Conservation (phyloP, 1,139 yeast species). For the Pneumocystis canis region DNA sequence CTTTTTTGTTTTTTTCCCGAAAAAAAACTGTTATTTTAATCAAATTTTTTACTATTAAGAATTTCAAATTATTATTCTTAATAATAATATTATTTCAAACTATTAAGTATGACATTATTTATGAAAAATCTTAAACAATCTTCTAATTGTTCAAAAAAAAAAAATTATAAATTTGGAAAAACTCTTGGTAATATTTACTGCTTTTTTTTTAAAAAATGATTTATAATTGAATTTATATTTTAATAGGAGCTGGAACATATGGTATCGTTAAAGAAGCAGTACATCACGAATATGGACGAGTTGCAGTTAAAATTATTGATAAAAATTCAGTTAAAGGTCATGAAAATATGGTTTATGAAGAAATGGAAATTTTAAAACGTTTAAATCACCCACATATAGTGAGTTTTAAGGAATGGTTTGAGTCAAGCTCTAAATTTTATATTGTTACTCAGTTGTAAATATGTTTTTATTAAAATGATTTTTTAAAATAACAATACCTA, state of each 20-base stretch:
- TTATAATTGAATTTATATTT: neutral
- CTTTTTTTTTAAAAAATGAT: neutral
- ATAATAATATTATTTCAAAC: no score
- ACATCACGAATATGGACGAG: constrained; percentile 47
- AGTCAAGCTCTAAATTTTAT: constrained; percentile 61
- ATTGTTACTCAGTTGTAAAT: constrained; percentile 40
- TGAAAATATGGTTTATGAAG: constrained; percentile 58
- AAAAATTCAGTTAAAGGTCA: constrained; percentile 70
- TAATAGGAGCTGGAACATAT: constrained; percentile 44
- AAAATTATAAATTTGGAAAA: constrained; percentile 51
- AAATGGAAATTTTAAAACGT: constrained; percentile 49
- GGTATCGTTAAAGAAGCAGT: constrained; percentile 77
- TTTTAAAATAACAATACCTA: neutral
- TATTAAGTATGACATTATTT: neutral
- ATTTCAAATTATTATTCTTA: no score
- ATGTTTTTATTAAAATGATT: neutral
- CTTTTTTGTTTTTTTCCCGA: neutral
- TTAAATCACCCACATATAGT: constrained; percentile 72
- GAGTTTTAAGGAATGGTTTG: constrained; percentile 76
- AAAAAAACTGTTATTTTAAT: neutral
- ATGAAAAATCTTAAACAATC: constrained; percentile 58
- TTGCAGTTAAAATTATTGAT: constrained; percentile 72
- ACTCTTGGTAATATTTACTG: constrained; percentile 8
- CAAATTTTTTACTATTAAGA: neutral
- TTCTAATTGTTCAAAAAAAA: constrained; percentile 46